These are phyloP conservation scores for Suillus ampliporus DNA, from an alignment of 768 basidiomycete genomes.

Conservation along the genomic window DNA sequence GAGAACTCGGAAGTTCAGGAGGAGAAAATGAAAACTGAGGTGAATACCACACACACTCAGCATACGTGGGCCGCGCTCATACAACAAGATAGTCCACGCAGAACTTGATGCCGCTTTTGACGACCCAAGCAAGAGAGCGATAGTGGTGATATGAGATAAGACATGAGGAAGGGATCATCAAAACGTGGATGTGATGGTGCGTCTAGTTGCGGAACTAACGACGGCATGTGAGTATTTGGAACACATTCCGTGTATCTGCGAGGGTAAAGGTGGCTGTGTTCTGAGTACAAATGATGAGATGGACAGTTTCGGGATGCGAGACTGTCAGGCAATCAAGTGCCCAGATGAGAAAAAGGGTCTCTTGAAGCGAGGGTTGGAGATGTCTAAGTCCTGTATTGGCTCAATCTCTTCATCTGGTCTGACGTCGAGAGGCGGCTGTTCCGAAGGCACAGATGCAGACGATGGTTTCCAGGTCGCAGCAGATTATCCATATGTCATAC, in stretches of 20 bases:
- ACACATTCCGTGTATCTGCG: constrained; percentile 64
- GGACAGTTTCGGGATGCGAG: constrained; percentile 67
- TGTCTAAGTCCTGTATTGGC: constrained; percentile 78
- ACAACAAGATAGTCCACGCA: constrained; percentile 94
- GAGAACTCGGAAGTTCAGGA: constrained; percentile 6
- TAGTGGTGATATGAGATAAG: constrained; percentile 90
- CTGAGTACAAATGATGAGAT: constrained; percentile 40
- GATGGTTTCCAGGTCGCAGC: constrained; percentile 79
- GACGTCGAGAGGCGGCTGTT: constrained; percentile 30
- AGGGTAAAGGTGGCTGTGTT: constrained; percentile 58
- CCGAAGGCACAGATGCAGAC: constrained; percentile 26
- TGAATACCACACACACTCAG: constrained; percentile 67
- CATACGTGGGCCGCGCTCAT: constrained; percentile 92
- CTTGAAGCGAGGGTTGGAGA: constrained; percentile 86
- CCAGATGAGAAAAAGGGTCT: constrained; percentile 90
- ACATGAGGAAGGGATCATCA: constrained; percentile 92
- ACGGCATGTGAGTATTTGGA: constrained; percentile 60
- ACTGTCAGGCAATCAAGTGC: constrained; percentile 81
- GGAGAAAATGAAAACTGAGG: background rate
- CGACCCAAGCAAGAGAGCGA: constrained; percentile 94
- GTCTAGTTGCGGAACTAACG: constrained; percentile 35
- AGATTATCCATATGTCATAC: constrained; percentile 49
- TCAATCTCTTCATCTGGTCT: no score
- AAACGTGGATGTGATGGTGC: constrained; percentile 50
- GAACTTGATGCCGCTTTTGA: constrained; percentile 96